These are phyloP conservation scores for Hondaea fermentalgiana DNA, from an alignment of 108 stramenopile species.

Conservation along the genomic window DNA sequence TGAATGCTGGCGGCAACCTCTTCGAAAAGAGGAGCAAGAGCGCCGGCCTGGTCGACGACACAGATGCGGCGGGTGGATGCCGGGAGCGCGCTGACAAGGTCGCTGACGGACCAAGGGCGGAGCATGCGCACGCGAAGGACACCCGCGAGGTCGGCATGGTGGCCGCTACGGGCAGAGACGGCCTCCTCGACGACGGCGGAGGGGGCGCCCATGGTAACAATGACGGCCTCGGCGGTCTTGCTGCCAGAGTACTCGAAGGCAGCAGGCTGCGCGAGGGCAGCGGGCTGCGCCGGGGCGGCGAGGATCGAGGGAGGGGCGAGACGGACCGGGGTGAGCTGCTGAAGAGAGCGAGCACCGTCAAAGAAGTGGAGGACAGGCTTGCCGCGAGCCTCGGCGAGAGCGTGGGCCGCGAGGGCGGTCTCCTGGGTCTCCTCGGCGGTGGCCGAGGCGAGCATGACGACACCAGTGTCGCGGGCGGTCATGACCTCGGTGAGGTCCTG, in stretches of 20 bases:
- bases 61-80: background rate
- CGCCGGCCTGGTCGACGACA: background rate
- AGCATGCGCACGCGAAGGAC: background rate
- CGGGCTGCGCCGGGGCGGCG: background rate
- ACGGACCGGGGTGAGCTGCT: background rate
- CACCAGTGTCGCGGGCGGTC: background rate
- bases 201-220: background rate
- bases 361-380: slow-evolving; percentile 4
- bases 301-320: background rate
- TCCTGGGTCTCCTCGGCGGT: background rate
- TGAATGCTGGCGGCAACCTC: background rate
- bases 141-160: background rate
- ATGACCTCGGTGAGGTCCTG: slow-evolving; percentile 16
- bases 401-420: background rate
- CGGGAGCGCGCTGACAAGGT: background rate
- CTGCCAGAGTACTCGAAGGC: background rate
- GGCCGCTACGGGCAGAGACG: background rate
- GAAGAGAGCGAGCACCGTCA: background rate
- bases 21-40: background rate
- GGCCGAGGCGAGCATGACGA: slow-evolving; percentile 10
- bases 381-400: background rate
- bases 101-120: background rate
- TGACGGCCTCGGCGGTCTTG: background rate
- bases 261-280: background rate
- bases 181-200: background rate